Percentiles rank a stretch among this genome's conserved stretches.
Conservation (phyloP, 2,329 filamentous ascomycete species). For the Hymenoscyphus linearis region DNA sequence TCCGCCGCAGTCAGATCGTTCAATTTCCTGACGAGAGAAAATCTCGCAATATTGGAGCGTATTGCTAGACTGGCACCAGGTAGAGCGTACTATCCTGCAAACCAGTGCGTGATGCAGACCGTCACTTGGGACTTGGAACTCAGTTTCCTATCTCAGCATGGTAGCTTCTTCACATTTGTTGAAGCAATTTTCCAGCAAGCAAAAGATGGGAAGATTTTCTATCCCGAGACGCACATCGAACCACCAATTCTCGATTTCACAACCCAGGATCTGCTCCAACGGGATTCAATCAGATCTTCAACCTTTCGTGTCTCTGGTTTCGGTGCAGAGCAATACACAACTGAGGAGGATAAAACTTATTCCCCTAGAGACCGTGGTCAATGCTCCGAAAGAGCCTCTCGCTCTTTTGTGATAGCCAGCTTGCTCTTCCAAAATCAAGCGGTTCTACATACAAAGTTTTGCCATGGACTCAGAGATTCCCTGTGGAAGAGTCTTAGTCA, state of each 20-base stretch:
- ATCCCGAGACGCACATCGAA: slow-evolving; percentile 2
- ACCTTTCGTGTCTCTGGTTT: slow-evolving; percentile 32
- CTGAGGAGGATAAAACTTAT: slow-evolving; percentile 7
- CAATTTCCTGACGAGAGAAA: slow-evolving; percentile 33
- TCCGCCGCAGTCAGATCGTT: slow-evolving; percentile 47
- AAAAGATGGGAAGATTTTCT: slow-evolving; percentile 4
- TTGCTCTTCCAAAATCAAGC: neutral
- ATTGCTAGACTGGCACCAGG: slow-evolving; percentile 40
- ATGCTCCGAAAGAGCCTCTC: neutral
- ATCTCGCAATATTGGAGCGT: slow-evolving; percentile 33
- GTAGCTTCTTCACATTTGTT: slow-evolving; percentile 36
- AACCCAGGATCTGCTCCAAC: slow-evolving; percentile 20
- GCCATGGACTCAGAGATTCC: neutral
- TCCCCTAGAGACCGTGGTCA: slow-evolving; percentile 1
- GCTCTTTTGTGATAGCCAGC: slow-evolving; percentile 9
- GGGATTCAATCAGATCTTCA: slow-evolving; percentile 31
- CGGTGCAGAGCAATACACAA: slow-evolving; percentile 32
- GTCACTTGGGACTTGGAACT: slow-evolving; percentile 39
- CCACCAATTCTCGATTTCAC: neutral
- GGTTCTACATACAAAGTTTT: neutral
- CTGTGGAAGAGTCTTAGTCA: neutral
- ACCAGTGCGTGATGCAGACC: slow-evolving; percentile 42
- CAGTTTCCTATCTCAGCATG: slow-evolving; percentile 41
- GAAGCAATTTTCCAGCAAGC: slow-evolving; percentile 34
- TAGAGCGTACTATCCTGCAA: slow-evolving; percentile 40